These are phyloP conservation scores for Penicillium pulvis DNA, from an alignment of 495 filamentous ascomycete species.

Conservation along the genomic window DNA sequence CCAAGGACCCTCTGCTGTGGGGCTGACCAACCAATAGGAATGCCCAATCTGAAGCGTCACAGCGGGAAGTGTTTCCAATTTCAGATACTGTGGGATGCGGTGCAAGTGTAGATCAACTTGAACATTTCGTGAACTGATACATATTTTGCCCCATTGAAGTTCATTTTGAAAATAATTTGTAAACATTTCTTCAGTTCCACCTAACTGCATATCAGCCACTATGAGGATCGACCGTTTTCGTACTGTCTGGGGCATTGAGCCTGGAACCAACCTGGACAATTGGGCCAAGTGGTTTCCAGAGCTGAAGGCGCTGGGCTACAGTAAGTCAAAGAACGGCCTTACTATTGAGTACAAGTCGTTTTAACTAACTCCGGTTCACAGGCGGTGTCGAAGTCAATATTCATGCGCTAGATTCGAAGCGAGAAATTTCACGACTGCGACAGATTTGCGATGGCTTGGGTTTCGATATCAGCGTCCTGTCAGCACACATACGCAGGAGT, in stretches of 20 bases:
- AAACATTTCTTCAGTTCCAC: neutral
- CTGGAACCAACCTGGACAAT: conserved; percentile 19
- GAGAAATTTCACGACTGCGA: conserved; percentile 18
- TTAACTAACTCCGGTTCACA: no score
- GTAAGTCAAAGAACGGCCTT: no score
- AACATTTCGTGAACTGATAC: neutral
- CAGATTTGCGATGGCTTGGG: conserved; percentile 24
- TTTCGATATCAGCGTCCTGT: conserved; percentile 27
- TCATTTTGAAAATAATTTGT: neutral
- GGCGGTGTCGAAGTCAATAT: conserved; percentile 29
- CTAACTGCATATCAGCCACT: neutral
- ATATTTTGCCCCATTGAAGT: neutral
- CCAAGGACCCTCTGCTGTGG: neutral
- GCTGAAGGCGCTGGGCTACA: conserved; percentile 30
- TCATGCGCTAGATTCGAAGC: conserved; percentile 11
- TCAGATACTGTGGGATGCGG: neutral
- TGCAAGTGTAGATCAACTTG: neutral
- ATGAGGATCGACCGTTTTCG: conserved; percentile 25
- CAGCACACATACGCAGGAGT: neutral
- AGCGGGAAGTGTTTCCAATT: neutral
- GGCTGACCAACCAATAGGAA: neutral
- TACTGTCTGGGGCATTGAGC: conserved; percentile 27
- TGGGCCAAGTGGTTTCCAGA: conserved; percentile 25
- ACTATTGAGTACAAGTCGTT: no score
- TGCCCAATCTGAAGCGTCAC: no score